Conservation (phyloP, 306 rosid species). For the Castanea sativa region DNA sequence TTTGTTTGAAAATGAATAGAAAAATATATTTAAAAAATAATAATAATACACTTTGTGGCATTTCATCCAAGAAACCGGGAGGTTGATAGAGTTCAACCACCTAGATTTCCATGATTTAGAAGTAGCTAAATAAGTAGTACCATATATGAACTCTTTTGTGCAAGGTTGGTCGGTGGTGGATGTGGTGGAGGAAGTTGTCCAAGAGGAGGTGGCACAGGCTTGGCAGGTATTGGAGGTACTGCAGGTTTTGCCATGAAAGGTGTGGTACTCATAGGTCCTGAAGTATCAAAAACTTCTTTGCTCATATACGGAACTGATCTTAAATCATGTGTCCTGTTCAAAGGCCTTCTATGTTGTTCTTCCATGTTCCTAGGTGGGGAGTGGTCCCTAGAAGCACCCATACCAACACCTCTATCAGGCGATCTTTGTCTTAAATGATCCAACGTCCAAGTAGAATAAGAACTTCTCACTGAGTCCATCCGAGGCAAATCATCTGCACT, state of each 20-base stretch:
- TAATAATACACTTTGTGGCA: not conserved
- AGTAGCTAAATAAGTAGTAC: constrained; percentile 40
- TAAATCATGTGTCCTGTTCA: constrained; percentile 52
- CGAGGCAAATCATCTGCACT: constrained; percentile 58
- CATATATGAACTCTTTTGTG: constrained; percentile 51
- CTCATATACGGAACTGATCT: constrained; percentile 53
- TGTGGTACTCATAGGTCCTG: constrained; percentile 52
- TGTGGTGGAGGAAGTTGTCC: constrained; percentile 65
- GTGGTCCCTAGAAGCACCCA: constrained; percentile 32
- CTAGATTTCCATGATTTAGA: not conserved
- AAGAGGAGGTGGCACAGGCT: constrained; percentile 50
- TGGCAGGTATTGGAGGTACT: constrained; percentile 56
- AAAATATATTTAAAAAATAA: not conserved
- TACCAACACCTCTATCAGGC: constrained; percentile 40
- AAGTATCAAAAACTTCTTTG: constrained; percentile 52
- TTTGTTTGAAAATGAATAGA: not conserved
- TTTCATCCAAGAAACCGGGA: not conserved
- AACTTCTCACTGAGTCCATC: constrained; percentile 58
- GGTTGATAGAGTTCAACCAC: not conserved
- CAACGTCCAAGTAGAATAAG: constrained; percentile 76
- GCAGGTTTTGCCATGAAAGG: constrained; percentile 47
- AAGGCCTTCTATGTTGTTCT: constrained; percentile 45
- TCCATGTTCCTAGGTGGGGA: constrained; percentile 39
- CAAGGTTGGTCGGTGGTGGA: constrained; percentile 52
- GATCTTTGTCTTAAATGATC: constrained; percentile 63